Evolutionary conservation across 1,284 basidiomycete species (phyloP).

Genomic region (Leccinum insolens): DNA sequence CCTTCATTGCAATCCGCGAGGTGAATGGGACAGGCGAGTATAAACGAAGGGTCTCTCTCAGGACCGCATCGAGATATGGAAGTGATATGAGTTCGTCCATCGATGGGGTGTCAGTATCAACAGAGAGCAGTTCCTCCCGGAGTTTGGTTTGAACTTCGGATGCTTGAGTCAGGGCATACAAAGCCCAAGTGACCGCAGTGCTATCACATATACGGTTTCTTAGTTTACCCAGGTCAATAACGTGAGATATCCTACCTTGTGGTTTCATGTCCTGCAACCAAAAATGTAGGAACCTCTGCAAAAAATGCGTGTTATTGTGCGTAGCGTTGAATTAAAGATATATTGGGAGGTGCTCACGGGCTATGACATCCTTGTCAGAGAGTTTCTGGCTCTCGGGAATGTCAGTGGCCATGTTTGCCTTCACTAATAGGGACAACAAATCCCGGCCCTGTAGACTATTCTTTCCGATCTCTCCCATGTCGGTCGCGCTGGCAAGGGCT

Average conservation of each 20-base stretch:
- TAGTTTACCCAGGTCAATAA: background rate
- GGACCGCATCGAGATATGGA: slow-evolving; percentile 63
- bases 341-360: slow-evolving; percentile 51
- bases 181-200: slow-evolving; percentile 59
- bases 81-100: slow-evolving; percentile 63
- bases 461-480: slow-evolving; percentile 29
- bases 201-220: slow-evolving; percentile 25
- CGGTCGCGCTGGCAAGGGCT: slow-evolving; percentile 24
- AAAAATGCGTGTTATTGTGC: background rate
- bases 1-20: slow-evolving; percentile 50
- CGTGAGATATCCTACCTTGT: slow-evolving; percentile 46
- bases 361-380: slow-evolving; percentile 74
- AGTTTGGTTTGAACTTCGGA: slow-evolving; percentile 65
- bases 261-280: slow-evolving; percentile 80
- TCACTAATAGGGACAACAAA: slow-evolving; percentile 57
- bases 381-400: slow-evolving; percentile 61
- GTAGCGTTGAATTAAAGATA: no score
- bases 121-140: slow-evolving; percentile 61
- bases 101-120: slow-evolving; percentile 51
- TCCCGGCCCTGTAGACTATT: slow-evolving; percentile 42
- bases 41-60: slow-evolving; percentile 70
- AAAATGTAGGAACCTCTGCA: slow-evolving; percentile 38
- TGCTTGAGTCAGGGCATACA: slow-evolving; percentile 62
- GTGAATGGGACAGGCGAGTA: slow-evolving; percentile 62
- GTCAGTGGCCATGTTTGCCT: slow-evolving; percentile 65